Evolutionary conservation across 305 asterid species (phyloP).

Genomic region (Rubia balearica): DNA sequence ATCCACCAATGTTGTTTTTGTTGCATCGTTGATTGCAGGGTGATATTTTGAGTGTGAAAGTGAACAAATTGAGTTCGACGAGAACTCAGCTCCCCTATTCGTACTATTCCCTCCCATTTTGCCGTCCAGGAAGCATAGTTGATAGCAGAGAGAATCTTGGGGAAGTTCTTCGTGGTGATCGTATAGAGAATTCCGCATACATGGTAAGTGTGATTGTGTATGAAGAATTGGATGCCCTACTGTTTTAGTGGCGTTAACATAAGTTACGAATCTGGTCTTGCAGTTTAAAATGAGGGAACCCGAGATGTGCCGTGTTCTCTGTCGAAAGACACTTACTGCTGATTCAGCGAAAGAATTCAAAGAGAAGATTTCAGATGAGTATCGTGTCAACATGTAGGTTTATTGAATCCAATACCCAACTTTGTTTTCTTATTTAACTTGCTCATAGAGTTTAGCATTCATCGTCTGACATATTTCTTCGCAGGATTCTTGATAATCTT

Average conservation of each 20-base stretch:
- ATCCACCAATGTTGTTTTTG: not conserved
- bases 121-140: conserved; percentile 51
- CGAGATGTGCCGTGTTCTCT: conserved; percentile 58
- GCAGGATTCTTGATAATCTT: conserved; percentile 82
- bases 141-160: conserved; percentile 83
- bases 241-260: conserved; percentile 16
- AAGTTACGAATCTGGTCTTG: conserved; percentile 17
- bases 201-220: conserved; percentile 31
- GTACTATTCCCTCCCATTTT: conserved; percentile 60
- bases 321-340: conserved; percentile 48
- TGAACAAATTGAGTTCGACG: conserved; percentile 64
- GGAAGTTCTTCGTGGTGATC: conserved; percentile 81
- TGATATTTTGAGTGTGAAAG: conserved; percentile 56
- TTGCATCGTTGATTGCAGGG: conserved; percentile 39
- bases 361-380: conserved; percentile 64
- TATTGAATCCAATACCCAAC: conserved; percentile 11
- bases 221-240: conserved; percentile 12
- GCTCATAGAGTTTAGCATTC: not conserved
- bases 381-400: conserved; percentile 71
- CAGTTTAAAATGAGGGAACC: conserved; percentile 91
- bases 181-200: conserved; percentile 72
- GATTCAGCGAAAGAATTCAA: conserved; percentile 64
- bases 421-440: conserved; percentile 6
- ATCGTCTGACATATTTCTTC: conserved; percentile 15
- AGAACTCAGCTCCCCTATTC: conserved; percentile 80